Conservation (phyloP, 2,329 filamentous ascomycete species). For the Trichoderma sp. region DNA sequence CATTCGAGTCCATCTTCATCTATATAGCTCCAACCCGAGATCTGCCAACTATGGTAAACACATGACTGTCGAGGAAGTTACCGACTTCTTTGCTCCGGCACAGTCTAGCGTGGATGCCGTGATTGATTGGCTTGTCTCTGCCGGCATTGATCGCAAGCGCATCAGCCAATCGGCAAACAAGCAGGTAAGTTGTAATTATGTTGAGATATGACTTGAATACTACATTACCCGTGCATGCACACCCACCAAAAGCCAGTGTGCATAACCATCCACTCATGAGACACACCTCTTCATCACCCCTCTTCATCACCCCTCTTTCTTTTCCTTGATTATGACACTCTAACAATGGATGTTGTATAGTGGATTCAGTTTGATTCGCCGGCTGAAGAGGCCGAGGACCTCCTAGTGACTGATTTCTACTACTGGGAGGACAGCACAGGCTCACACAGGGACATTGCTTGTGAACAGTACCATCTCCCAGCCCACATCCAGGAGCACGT, state of each 20-base stretch:
- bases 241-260: not conserved
- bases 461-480: slow-evolving; percentile 21
- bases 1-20: not conserved
- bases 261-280: not conserved
- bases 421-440: slow-evolving; percentile 42
- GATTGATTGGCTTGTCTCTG: slow-evolving; percentile 49
- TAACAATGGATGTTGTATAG: not conserved
- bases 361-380: slow-evolving; percentile 34
- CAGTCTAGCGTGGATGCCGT: slow-evolving; percentile 48
- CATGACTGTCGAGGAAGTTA: slow-evolving; percentile 8
- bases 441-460: slow-evolving; percentile 35
- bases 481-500: not conserved
- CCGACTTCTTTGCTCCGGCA: slow-evolving; percentile 28
- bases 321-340: not conserved
- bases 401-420: slow-evolving; percentile 54
- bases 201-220: not conserved
- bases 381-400: slow-evolving; percentile 40
- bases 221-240: not conserved
- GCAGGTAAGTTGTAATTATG: not conserved
- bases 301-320: not conserved
- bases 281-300: not conserved
- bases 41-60: slow-evolving; percentile 8
- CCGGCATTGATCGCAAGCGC: slow-evolving; percentile 47
- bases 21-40: not conserved
- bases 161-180: slow-evolving; percentile 50